A percentile compares a stretch with the other conserved stretches of the same genome.
phyloP scores from a whole-genome alignment of 176 grass and related monocot species.

The Oryza glumipatula region DNA sequence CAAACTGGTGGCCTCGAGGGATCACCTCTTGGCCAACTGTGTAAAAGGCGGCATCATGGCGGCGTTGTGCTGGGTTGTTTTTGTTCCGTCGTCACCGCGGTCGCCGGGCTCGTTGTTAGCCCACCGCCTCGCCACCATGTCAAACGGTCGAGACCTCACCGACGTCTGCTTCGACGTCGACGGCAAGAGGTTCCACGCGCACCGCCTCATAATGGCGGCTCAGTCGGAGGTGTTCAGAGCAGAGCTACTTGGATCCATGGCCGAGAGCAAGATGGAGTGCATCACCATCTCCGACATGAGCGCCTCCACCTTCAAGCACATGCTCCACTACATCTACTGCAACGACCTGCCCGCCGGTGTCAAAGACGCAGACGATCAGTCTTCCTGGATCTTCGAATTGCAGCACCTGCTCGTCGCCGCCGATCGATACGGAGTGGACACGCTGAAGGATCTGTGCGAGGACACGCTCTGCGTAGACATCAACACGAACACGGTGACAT shows the following conservation, averaged over 20 bases:
- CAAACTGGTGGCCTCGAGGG: too few relatives aligned
- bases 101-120: background rate
- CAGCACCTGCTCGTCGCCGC: background rate
- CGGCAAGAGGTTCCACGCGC: background rate
- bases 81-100: too few relatives aligned
- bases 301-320: constrained; percentile 10
- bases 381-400: background rate
- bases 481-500: background rate
- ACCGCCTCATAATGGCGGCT: constrained; percentile 13
- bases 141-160: background rate
- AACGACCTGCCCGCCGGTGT: background rate
- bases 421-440: background rate
- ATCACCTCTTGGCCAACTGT: too few relatives aligned
- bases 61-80: too few relatives aligned
- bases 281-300: constrained; percentile 15
- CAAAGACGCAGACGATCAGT: too few relatives aligned
- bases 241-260: background rate
- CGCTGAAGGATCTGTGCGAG: background rate
- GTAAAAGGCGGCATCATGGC: too few relatives aligned
- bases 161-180: constrained; percentile 13
- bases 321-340: constrained; percentile 39
- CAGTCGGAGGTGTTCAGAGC: background rate
- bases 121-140: background rate
- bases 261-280: background rate
- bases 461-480: background rate